These are phyloP conservation scores for Nymphaea colorata DNA, from an alignment of 164 flowering plant species.

Conservation along the genomic window DNA sequence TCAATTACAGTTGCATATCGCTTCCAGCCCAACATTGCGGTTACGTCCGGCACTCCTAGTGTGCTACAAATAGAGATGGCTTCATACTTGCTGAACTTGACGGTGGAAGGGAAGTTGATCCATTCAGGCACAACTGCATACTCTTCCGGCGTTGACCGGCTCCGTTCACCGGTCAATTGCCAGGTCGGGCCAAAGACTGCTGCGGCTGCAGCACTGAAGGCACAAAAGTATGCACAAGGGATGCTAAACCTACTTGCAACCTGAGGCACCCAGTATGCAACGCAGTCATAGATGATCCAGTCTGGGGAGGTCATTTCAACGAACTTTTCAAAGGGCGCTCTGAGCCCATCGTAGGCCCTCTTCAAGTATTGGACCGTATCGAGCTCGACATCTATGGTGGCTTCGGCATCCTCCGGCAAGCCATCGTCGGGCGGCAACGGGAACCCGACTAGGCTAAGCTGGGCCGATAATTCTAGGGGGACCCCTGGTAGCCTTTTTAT, in stretches of 20 bases:
- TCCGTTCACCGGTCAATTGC: background rate
- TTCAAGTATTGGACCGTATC: constrained; percentile 16
- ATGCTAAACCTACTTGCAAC: constrained; percentile 13
- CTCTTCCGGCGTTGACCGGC: background rate
- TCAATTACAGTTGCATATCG: background rate
- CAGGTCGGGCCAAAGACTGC: background rate
- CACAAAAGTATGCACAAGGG: constrained; percentile 8
- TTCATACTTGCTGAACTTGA: constrained; percentile 6
- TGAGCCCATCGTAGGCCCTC: constrained; percentile 20
- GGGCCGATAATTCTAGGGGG: background rate
- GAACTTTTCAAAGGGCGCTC: constrained; percentile 5
- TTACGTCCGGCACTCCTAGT: background rate
- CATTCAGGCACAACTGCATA: background rate
- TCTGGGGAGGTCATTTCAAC: constrained; percentile 10
- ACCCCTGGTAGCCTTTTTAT: constrained; percentile 6
- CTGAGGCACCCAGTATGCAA: constrained; percentile 19
- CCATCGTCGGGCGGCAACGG: constrained; percentile 16
- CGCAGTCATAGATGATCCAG: constrained; percentile 29
- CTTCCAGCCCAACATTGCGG: constrained; percentile 5
- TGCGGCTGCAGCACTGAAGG: constrained; percentile 2
- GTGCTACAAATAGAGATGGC: background rate
- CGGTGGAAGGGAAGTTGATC: background rate
- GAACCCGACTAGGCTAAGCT: constrained; percentile 14
- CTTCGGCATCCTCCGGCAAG: constrained; percentile 31
- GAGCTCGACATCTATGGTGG: constrained; percentile 26